These are phyloP conservation scores for Solanum boliviense DNA, from an alignment of 257 asterid species.

Conservation along the genomic window DNA sequence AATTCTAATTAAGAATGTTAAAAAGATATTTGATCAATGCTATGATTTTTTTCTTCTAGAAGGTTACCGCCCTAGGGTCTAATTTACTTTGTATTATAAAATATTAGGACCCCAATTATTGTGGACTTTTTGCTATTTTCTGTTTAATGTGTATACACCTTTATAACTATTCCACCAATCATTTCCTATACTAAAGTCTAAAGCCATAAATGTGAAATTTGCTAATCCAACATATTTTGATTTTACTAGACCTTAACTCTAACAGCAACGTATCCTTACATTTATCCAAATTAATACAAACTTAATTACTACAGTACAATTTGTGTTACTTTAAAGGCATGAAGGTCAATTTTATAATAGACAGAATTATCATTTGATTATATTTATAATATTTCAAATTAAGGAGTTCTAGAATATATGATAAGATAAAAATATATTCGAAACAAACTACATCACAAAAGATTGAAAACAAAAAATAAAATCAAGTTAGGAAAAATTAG, in stretches of 20 bases:
- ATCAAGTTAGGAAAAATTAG: neutral
- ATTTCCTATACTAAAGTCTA: neutral
- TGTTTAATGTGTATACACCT: neutral
- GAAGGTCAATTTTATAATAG: neutral
- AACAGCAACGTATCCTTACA: neutral
- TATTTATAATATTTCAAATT: too few species aligned
- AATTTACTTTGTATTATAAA: neutral
- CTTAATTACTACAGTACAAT: neutral
- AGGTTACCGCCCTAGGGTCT: neutral
- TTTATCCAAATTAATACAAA: neutral
- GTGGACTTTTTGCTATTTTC: neutral
- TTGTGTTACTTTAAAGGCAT: neutral
- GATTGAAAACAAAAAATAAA: neutral
- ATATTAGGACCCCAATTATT: neutral
- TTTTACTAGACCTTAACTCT: neutral
- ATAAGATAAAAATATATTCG: too few species aligned
- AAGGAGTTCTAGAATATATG: too few species aligned
- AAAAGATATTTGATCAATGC: neutral
- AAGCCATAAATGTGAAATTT: neutral
- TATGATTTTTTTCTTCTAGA: neutral
- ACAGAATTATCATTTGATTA: too few species aligned
- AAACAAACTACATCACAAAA: neutral
- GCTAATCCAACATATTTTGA: neutral
- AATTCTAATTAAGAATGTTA: neutral
- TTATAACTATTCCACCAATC: neutral